These are phyloP conservation scores for Xenoacremonium recifei DNA, from an alignment of 2,329 filamentous ascomycete genomes.

Conservation along the genomic window DNA sequence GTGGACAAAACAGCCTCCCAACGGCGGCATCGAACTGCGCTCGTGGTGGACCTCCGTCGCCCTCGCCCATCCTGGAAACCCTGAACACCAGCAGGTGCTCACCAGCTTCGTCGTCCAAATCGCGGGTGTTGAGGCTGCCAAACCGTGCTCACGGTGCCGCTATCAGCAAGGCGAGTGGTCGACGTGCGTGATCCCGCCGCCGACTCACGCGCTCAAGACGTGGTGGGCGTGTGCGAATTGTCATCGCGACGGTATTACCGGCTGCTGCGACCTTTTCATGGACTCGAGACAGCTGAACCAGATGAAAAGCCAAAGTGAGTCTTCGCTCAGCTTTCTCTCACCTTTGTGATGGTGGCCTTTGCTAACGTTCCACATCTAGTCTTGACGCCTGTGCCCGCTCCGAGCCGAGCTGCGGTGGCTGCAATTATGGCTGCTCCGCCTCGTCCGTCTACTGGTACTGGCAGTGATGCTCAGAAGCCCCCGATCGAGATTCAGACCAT, in stretches of 20 bases:
- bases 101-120: neutral
- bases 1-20: neutral
- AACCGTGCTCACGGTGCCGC: slow-evolving; percentile 1
- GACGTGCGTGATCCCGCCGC: slow-evolving; percentile 3
- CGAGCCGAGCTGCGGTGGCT: too few species aligned
- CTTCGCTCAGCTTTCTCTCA: neutral
- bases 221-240: slow-evolving; percentile 6
- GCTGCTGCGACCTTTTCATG: neutral
- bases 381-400: too few species aligned
- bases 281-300: neutral
- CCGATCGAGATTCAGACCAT: too few species aligned
- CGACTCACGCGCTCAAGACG: neutral
- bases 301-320: neutral
- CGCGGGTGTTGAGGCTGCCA: neutral
- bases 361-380: too few species aligned
- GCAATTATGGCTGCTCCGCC: too few species aligned
- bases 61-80: too few species aligned
- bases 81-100: neutral
- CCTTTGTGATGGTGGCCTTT: neutral
- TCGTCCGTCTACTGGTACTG: too few species aligned
- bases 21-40: neutral
- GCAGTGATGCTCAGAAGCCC: too few species aligned
- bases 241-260: neutral
- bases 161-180: slow-evolving; percentile 1
- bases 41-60: neutral